Evolutionary conservation across 1,284 basidiomycete genomes (phyloP), one percentile per base, ranked within the genome.

Genomic region (Ceratobasidium sp.): DNA sequence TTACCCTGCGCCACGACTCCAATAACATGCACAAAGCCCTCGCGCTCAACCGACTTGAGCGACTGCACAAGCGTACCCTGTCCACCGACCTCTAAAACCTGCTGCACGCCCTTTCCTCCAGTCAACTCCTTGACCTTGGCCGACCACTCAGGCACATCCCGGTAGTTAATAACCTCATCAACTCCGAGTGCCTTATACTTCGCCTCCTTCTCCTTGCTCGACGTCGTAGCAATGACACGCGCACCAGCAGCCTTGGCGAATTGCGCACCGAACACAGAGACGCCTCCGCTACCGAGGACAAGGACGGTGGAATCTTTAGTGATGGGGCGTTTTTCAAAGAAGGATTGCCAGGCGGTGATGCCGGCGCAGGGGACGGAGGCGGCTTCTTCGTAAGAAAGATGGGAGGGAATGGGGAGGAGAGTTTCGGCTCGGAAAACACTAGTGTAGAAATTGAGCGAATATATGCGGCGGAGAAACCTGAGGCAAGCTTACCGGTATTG

Each of bases 161-260:
- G 85, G 79, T 90, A 90, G 78, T 91, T 90, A 79, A 89, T 86
- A 13, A 84, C 71, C 73, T 87, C 81, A 7, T 84, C 82, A 0
- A 84, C 87, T 2, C 87, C 87, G 11, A 88, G 81, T 70, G 83
- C 80, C 67, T 80, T 81, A 0, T 82, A 85, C 14, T 83, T 67
- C 74, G 85, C 81, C 8, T 88, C 81, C 78, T 91, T 91, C 47
- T 86, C 84, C 75, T 89, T 87, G 0, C 87, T 87, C 0, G 87
- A 89, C 0, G 87, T 89, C 0, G 87, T 89, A 28, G 83, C 82
- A 73, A 91, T 88, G 23, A 87, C 87, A 4, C 79, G 84, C 1
- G 88, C 88, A 16, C 89, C 88, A 0, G 85, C 83, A 0, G 86
- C 87, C 23, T 85, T 80, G 0, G 87, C 88, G 50, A 90, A 81